Evolutionary conservation across 1,284 basidiomycete species (phyloP), one percentile per base, ranked within the genome.

Genomic region (Chiua sp.): DNA sequence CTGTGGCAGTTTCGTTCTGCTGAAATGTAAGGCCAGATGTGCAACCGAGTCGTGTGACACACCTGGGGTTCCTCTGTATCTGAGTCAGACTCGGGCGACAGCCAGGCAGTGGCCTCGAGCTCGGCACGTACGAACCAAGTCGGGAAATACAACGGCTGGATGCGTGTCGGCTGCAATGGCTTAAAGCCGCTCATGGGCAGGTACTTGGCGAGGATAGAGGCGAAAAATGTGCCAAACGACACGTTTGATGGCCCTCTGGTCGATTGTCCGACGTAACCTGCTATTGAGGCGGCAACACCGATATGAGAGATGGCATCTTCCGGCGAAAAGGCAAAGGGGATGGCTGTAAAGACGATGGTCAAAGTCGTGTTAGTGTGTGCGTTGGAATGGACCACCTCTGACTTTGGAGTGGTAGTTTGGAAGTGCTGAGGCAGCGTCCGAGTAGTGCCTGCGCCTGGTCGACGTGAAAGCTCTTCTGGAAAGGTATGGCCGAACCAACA

Each of bases 121-220:
- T 85, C 80, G 7, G 79, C 82, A 64, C 86, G 84, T 37, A 87
- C 72, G 35, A 86, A 72, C 87, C 87, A 90, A 10, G 78, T 79
- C 2, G 87, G 87, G 55, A 86, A 80, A 66, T 88, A 90, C 5
- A 86, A 71, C 11, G 87, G 79, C 55, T 75, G 71, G 28, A 77
- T 63, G 47, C 68, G 72, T 15, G 64, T 67, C 33, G 77, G 77
- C 52, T 61, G 70, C 6, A 74, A 59, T 15, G 72, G 63, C 42
- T 65, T 60, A 56, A 68, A 65, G 16, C 71, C 66, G 13, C 67
- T 63, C 48, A 47, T 53, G 3, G 73, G 73, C 33, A 79, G 57
- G 23, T 68, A 71, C 50, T 70, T 72, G 58, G 65, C 72, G 57
- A 68, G 68, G 47, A 71, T 15, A 20, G 75, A 74, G 20, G 66